Conservation (phyloP, 179 eudicot species). For the Vitellaria paradoxa region DNA sequence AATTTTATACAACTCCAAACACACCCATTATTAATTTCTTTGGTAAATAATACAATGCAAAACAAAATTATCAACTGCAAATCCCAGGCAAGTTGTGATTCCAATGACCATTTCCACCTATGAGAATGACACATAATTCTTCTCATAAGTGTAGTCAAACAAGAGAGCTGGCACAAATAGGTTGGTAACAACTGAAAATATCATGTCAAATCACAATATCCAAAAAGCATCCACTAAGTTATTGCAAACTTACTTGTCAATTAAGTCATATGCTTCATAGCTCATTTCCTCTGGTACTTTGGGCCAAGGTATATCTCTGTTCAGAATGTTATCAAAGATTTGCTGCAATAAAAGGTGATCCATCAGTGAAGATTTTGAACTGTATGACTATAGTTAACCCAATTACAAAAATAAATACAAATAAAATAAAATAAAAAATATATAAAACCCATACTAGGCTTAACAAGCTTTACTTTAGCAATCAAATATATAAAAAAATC, state of each 20-base stretch:
- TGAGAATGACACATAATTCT: neutral
- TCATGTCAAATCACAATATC: neutral
- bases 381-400: too few species aligned
- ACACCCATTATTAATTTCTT: too few species aligned
- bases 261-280: slow-evolving; percentile 77
- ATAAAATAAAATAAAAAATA: too few species aligned
- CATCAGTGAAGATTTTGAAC: slow-evolving; percentile 6
- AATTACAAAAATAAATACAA: too few species aligned
- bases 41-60: too few species aligned
- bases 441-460: too few species aligned
- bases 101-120: neutral
- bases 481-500: too few species aligned
- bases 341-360: slow-evolving; percentile 49
- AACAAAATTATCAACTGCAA: neutral
- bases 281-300: slow-evolving; percentile 91
- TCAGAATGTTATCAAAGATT: slow-evolving; percentile 93
- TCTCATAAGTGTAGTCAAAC: neutral
- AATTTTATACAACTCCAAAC: too few species aligned
- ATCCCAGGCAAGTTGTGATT: neutral
- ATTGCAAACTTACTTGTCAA: slow-evolving; percentile 66
- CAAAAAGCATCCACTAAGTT: too few species aligned
- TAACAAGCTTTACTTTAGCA: too few species aligned
- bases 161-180: neutral
- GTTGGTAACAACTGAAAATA: neutral
- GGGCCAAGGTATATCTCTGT: slow-evolving; percentile 96